Evolutionary conservation across 2,329 filamentous ascomycete genomes (phyloP), one percentile per base, ranked within the genome.

Genomic region (Aspergillus fischeri): DNA sequence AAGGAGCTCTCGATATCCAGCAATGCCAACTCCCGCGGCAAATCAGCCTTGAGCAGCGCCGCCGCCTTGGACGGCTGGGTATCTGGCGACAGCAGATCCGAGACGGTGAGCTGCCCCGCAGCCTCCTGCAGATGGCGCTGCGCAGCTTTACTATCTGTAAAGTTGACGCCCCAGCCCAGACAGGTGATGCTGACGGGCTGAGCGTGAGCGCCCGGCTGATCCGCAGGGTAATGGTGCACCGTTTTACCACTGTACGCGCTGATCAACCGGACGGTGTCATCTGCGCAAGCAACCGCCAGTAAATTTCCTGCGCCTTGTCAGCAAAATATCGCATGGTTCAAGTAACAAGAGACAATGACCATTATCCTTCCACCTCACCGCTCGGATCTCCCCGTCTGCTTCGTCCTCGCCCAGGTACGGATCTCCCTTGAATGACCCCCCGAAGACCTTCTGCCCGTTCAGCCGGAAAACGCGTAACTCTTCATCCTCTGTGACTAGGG

Each of bases 271-370:
- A 94, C 84, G 6, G 84, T 83, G 28, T 90, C 89, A 77, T 96
- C 91, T 64, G 84, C 91, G 86, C 91, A 96, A 49, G 86, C 91
- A 14, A 94, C 85, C 14, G 91, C 91, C 54, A 97, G 81, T 45
- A 91, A 86, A 60, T 90, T 88, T 25, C 72, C 72, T 75, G 41
- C 48, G 6, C 5, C 5, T n/a, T 4, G 54, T 9, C 41, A 14
- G 32, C 11, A 4, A 35, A 17, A 14, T 3, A 17, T 17, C 32
- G 4, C 5, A 14, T n/a, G 4, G 28, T 29, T 29, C n/a, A 29
- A n/a, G 4, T 62, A 51, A 27, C 29, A 56, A 51, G 17, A 58
- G 11, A 28, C 29, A 54, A 65, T 67, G 68, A 88, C 88, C 88
- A 67, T 89, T 86, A 28, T 82, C 78, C 69, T 87, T 89, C 88